Percentiles rank a stretch among this genome's conserved stretches.
Evolutionary conservation across 176 grass and related monocot species (phyloP).

Genomic region (Avena sativa): DNA sequence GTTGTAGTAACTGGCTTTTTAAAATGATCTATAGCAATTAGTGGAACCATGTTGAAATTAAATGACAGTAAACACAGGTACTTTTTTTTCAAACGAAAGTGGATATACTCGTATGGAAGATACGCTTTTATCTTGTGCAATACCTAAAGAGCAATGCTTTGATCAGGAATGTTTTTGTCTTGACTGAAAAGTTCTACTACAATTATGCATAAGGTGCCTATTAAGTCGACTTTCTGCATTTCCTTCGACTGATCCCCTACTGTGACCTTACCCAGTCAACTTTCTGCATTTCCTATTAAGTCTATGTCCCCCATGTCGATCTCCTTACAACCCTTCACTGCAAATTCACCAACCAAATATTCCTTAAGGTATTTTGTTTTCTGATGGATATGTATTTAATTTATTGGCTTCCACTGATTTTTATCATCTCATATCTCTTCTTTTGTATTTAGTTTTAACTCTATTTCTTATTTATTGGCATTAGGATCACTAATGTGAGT

Average conservation of each 20-base stretch:
- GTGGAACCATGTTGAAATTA: not conserved
- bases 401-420: not conserved
- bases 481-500: conserved; percentile 43
- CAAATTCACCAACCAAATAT: not conserved
- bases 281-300: not conserved
- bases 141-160: not conserved
- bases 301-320: not conserved
- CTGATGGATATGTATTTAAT: not conserved
- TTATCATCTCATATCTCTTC: conserved; percentile 20
- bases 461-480: conserved; percentile 11
- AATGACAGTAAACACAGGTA: not conserved
- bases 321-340: conserved; percentile 5
- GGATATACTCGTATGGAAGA: not conserved
- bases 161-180: not conserved
- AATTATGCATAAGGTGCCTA: not conserved
- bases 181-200: not conserved
- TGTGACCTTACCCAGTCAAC: not conserved
- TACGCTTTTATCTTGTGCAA: not conserved
- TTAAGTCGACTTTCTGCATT: not conserved
- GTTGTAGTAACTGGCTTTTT: not conserved
- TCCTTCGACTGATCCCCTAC: not conserved
- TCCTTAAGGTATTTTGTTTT: not conserved
- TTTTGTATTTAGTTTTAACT: not conserved
- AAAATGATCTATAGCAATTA: not conserved
- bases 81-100: not conserved